These are phyloP conservation scores for Reutealis trisperma DNA, from an alignment of 345 rosid species.

Conservation along the genomic window DNA sequence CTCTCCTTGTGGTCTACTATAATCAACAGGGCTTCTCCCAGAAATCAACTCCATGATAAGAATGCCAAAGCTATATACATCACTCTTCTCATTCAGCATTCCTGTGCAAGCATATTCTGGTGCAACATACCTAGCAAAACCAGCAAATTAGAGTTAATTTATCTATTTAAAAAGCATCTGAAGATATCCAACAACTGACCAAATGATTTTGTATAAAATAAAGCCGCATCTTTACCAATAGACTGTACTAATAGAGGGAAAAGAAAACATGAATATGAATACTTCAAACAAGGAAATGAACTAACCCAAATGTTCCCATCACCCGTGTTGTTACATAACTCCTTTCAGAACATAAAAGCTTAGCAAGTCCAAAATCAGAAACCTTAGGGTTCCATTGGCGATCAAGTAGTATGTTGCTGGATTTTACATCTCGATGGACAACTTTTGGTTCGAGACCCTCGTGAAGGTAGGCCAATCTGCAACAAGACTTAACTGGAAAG, in stretches of 20 bases:
- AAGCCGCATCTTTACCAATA: conserved; percentile 5
- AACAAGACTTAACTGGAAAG: conserved; percentile 3
- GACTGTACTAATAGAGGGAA: not conserved
- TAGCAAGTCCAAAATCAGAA: conserved; percentile 97
- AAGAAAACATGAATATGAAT: not conserved
- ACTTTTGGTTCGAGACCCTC: conserved; percentile 99
- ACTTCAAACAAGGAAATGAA: conserved; percentile 17
- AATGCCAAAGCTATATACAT: conserved; percentile 88
- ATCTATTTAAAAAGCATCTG: not conserved
- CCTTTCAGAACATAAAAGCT: conserved; percentile 76
- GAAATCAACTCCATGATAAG: conserved; percentile 89
- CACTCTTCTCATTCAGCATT: conserved; percentile 94
- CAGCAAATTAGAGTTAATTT: conserved; percentile 12
- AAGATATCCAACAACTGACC: not conserved
- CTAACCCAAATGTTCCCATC: conserved; percentile 97
- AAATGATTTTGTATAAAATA: not conserved
- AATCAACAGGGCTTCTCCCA: conserved; percentile 91
- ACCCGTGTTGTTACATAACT: conserved; percentile 92
- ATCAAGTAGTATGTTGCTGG: conserved; percentile 88
- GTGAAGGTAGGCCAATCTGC: conserved; percentile 93
- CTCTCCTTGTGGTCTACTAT: conserved; percentile 87
- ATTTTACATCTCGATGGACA: conserved; percentile 90
- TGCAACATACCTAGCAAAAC: conserved; percentile 73
- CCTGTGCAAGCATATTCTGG: conserved; percentile 99
- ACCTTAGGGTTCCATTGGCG: conserved; percentile 87